phyloP scores from a whole-genome alignment of 345 rosid genomes.

The Gossypium mustelinum region DNA sequence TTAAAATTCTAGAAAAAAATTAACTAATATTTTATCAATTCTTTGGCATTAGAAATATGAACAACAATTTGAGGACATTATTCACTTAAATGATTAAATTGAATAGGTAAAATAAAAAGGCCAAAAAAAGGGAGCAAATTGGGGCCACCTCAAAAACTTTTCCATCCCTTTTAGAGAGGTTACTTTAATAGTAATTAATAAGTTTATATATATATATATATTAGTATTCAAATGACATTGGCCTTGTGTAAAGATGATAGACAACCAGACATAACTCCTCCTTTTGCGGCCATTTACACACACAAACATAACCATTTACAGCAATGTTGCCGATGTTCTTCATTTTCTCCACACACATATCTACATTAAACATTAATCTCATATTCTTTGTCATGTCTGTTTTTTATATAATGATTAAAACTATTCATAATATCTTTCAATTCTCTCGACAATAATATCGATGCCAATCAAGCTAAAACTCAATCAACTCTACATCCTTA shows the following conservation, averaged over 20 bases:
- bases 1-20: no score
- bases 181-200: background rate
- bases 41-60: no score
- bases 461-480: fast-evolving
- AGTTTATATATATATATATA: background rate
- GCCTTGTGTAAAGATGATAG: background rate
- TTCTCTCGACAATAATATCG: no score
- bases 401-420: no score
- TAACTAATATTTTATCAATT: no score
- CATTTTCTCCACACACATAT: background rate
- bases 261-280: background rate
- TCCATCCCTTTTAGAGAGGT: background rate
- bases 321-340: background rate
- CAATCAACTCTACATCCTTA: no score
- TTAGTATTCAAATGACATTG: no score
- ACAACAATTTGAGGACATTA: no score
- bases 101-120: no score
- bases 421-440: fast-evolving
- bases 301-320: no score
- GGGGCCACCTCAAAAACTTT: background rate
- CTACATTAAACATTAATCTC: no score
- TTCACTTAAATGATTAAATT: background rate
- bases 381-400: fast-evolving
- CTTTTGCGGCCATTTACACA: background rate
- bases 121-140: no score